Evolutionary conservation across 768 basidiomycete genomes (phyloP), one percentile per base, ranked within the genome.

Genomic region (Xerocomus potaroensis): DNA sequence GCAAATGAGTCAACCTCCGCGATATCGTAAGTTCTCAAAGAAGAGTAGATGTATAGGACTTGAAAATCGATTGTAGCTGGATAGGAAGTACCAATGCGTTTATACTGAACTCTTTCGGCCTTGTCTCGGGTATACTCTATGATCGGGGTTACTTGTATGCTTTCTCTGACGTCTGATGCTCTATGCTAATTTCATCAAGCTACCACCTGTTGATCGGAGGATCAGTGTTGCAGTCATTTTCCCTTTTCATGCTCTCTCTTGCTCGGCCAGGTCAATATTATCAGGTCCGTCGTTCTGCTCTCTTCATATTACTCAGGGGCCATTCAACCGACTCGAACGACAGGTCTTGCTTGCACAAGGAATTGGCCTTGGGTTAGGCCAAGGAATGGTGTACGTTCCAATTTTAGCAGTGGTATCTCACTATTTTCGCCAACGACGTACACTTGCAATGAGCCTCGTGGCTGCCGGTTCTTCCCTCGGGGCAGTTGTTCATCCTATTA

Each of bases 321-420:
- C n/a, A 14, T 24, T 33, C 11, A 30, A 24, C 48, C 5, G 8
- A 43, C 18, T 12, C 18, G 8, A 1, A 35, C n/a, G 1, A 30
- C 35, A 77, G 73, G 60, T 81, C 5, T 70, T 81, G 51, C 65
- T 80, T 14, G 51, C 71, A 0, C 75, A 79, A 58, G 79, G 80
- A 0, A 30, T 80, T 4, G 71, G 68, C 0, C 54, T 70, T 9
- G 77, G 79, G 2, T 58, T 79, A 2, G 73, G 71, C 5, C 58
- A 67, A 10, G 80, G 80, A 5, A 29, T 79, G 19, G 51, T 71
- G 10, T 77, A 71, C 51, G 55, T 78, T 26, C 77, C 83, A 0
- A 59, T 66, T 1, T 38, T 76, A 2, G 70, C 69, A 10, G 62
- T 77, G 19, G 49, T 72, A 11, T 69, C 72, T 1, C 77, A 78